phyloP scores from a whole-genome alignment of 2,329 filamentous ascomycete species.

The Coniella lustricola region DNA sequence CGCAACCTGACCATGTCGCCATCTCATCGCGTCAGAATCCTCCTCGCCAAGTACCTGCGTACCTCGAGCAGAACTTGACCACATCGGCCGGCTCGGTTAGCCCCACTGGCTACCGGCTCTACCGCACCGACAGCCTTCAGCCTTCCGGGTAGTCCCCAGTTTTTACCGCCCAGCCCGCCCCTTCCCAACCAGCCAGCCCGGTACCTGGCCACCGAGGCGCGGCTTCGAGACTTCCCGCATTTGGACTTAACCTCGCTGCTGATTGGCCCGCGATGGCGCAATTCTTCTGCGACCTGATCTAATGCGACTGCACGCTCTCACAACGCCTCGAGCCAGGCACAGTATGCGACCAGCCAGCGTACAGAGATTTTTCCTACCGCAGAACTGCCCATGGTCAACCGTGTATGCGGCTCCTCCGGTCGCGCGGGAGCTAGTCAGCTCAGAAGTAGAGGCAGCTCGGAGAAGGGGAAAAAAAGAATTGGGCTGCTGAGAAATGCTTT shows the following conservation, averaged over 20 bases:
- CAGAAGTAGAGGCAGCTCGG: no score
- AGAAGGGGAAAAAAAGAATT: neutral
- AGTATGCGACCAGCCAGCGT: no score
- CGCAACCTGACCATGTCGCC: neutral
- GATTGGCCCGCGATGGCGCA: slow-evolving; percentile 16
- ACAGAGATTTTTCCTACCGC: neutral
- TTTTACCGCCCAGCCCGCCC: slow-evolving; percentile 8
- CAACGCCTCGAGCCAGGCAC: no score
- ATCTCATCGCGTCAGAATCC: neutral
- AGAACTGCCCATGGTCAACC: slow-evolving; percentile 3
- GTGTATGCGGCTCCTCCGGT: slow-evolving; percentile 9
- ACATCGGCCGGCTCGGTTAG: slow-evolving; percentile 13
- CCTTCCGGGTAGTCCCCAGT: slow-evolving; percentile 1
- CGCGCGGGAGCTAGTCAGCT: slow-evolving; percentile 2
- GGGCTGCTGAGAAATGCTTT: neutral
- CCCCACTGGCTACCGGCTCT: slow-evolving; percentile 6
- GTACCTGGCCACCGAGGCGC: slow-evolving; percentile 10
- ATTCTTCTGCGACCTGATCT: slow-evolving; percentile 13
- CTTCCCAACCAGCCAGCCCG: slow-evolving; percentile 8
- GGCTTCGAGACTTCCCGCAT: slow-evolving; percentile 10
- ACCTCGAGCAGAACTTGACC: no score
- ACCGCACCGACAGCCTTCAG: slow-evolving; percentile 10
- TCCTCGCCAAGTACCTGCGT: no score
- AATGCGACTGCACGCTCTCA: slow-evolving; percentile 9
- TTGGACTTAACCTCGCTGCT: slow-evolving; percentile 3